Base-by-base conservation (phyloP, 2,329 filamentous ascomycete species). In the Dichotomopilus funicola region DNA sequence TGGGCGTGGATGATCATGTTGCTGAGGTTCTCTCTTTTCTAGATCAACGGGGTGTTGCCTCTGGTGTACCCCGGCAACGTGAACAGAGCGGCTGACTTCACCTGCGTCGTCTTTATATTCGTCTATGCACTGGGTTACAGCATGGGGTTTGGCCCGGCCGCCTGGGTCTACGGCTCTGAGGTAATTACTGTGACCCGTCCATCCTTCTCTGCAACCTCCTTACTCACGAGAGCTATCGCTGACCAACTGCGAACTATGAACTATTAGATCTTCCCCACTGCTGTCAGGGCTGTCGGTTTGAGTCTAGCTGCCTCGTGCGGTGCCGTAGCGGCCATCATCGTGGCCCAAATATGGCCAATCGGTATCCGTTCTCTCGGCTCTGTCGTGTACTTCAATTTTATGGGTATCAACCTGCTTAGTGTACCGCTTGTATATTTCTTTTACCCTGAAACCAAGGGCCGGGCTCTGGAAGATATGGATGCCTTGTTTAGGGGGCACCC, bases 81-180 rank as follows among this genome's bases (percentile, higher is more conserved):
- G 6, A 81, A 75, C 65, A 69, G 67, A 10, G 69, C 65, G 0
- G 71, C 79, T 0, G 78, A 82, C 64, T 73, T 76, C 45, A 65
- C 71, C 4, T 81, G 79, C 62, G 73, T 82, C 27, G 68, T 76
- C 9, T 82, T 81, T 62, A 77, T 82, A 42, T 82, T 82, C 63
- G 68, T 83, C 44, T 83, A 81, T 64, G 77, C 79, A 6, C 72
- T 82, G 50, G 80, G 80, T 0, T 83, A 80, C 63, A 80, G 77
- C 50, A 70, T 83, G 58, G 78, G 80, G 0, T 80, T 82, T 44
- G 80, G 80, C 0, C 78, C 80, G 0, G 75, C 78, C 0, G 73
- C 78, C 0, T 83, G 80, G 80, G 78, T 83, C 0, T 83, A 83
- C 58, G 77, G 78, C n/a, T 75, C 78, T 0, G 80, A 83, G 69